Conservation (phyloP, 345 rosid species). For the Passiflora organensis region DNA sequence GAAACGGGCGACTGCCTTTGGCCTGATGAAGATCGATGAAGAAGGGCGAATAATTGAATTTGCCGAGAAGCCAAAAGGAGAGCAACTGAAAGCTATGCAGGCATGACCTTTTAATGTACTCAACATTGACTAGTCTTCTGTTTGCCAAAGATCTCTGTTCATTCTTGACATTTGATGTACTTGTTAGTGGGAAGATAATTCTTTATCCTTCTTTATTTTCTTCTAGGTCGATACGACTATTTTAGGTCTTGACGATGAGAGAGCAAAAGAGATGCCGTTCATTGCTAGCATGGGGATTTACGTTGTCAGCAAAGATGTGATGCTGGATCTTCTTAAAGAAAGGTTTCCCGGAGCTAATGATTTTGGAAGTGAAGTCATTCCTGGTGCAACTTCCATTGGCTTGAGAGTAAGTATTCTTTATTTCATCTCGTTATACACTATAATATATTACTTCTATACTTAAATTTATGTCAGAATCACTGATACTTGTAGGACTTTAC, state of each 20-base stretch:
- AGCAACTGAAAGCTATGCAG: conserved; percentile 89
- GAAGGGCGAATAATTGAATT: conserved; percentile 92
- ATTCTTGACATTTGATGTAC: background rate
- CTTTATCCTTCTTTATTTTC: background rate
- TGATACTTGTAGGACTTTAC: no score
- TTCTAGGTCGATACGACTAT: conserved; percentile 88
- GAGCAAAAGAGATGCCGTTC: conserved; percentile 91
- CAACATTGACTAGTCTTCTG: background rate
- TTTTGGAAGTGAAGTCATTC: conserved; percentile 97
- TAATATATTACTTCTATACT: no score
- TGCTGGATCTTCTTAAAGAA: conserved; percentile 78
- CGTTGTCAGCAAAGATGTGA: conserved; percentile 85
- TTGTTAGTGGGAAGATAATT: conserved; percentile 4
- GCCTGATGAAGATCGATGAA: conserved; percentile 94
- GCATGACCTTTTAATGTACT: conserved; percentile 21
- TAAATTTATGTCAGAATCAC: no score
- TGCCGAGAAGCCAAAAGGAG: conserved; percentile 94
- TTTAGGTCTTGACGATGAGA: conserved; percentile 82
- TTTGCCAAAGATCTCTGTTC: background rate
- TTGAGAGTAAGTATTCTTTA: conserved; percentile 52
- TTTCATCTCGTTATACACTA: background rate
- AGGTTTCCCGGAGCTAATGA: conserved; percentile 97
- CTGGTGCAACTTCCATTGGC: conserved; percentile 91
- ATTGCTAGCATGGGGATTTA: conserved; percentile 99
- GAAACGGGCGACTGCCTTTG: conserved; percentile 86